Conservation (phyloP, 1,284 basidiomycete genomes). For the Nidula niveotomentosa region DNA sequence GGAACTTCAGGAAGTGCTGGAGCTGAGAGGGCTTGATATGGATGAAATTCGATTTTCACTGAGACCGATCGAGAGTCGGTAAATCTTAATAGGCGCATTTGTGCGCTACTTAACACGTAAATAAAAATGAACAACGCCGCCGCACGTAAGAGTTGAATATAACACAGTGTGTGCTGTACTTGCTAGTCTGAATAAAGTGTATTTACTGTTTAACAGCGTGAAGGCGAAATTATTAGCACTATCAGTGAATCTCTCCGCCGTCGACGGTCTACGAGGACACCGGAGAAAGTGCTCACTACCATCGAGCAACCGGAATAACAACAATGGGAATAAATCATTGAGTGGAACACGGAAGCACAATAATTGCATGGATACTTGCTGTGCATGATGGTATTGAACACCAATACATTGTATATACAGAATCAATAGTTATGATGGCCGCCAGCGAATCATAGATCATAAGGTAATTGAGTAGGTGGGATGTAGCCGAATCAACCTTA, state of each 20-base stretch:
- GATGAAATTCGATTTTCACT: too few species aligned
- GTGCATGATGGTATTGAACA: neutral
- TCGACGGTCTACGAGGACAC: neutral
- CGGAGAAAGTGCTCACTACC: neutral
- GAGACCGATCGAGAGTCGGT: neutral
- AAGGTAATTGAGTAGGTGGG: conserved; percentile 3
- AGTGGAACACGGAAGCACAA: neutral
- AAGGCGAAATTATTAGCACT: neutral
- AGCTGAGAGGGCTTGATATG: too few species aligned
- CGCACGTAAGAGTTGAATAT: neutral
- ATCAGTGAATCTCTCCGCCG: neutral
- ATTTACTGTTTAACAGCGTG: neutral
- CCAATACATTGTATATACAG: neutral
- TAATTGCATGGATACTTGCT: neutral
- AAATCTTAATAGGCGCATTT: neutral
- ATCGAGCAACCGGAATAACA: too few species aligned
- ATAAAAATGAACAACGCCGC: neutral
- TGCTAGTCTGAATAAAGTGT: neutral
- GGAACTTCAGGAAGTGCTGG: too few species aligned
- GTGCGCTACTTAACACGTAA: too few species aligned
- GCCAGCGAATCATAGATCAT: conserved; percentile 16
- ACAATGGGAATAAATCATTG: neutral
- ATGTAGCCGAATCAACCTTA: too few species aligned
- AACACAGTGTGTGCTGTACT: too few species aligned
- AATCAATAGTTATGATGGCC: conserved; percentile 7